Conservation (phyloP, 2,329 filamentous ascomycete genomes). For the Alternaria infectoria region DNA sequence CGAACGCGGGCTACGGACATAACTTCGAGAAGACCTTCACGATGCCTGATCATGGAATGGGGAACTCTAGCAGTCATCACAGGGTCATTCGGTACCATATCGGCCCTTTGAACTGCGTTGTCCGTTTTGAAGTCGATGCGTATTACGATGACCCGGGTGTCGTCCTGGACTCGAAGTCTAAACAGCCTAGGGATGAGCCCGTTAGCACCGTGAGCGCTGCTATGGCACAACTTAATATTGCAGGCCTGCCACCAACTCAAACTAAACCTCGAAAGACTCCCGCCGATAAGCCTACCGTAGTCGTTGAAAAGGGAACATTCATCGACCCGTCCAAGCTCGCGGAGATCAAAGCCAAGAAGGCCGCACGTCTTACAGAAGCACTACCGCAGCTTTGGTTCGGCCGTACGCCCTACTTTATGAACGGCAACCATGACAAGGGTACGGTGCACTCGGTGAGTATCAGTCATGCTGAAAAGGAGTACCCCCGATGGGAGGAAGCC, state of each 20-base stretch:
- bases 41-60: slow-evolving; percentile 16
- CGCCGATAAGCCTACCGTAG: neutral
- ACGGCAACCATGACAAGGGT: slow-evolving; percentile 20
- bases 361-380: neutral
- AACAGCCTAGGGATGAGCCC: slow-evolving; percentile 1
- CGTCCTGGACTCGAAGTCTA: neutral
- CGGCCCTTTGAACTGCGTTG: slow-evolving; percentile 20
- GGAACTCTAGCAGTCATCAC: slow-evolving; percentile 24
- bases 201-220: slow-evolving; percentile 1
- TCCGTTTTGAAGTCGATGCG: slow-evolving; percentile 30
- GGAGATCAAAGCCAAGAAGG: slow-evolving; percentile 23
- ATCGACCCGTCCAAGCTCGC: slow-evolving; percentile 14
- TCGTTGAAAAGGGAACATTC: slow-evolving; percentile 6
- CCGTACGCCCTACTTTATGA: slow-evolving; percentile 25
- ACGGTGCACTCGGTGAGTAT: slow-evolving; percentile 11
- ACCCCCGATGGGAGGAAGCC: slow-evolving; percentile 19
- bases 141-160: slow-evolving; percentile 15
- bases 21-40: slow-evolving; percentile 41
- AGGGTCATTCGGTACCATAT: slow-evolving; percentile 26
- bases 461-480: slow-evolving; percentile 4
- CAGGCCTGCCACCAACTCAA: neutral
- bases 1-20: slow-evolving; percentile 36
- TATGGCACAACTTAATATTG: slow-evolving; percentile 5
- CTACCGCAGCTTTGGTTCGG: slow-evolving; percentile 32
- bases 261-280: neutral